Evolutionary conservation across 371 early-diverging fungal genomes (phyloP), one percentile per base, ranked within the genome.

Genomic region (Dentiscutata heterogama): DNA sequence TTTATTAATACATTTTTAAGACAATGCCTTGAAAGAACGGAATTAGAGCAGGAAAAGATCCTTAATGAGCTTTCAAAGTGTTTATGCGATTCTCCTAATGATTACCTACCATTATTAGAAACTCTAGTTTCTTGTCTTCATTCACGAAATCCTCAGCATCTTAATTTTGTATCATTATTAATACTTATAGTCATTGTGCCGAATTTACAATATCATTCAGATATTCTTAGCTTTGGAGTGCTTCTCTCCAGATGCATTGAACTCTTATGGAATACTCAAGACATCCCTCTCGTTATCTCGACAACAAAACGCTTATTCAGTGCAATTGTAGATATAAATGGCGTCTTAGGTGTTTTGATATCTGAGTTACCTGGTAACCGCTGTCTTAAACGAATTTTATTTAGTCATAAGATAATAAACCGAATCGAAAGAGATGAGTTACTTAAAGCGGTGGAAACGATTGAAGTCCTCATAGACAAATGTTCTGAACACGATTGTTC

Each of bases 401-500:
- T 73, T 8, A 27, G 31, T 25, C 29, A 25, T 6, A 29, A 73
- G 1, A 18, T 73, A n/a, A 73, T 53, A 50, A 25, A 54, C 0
- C 14, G n/a, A 54, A 54, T 73, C 7, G 31, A 73, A 18, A 46
- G n/a, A 14, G 18, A 51, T 0, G 18, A 73, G 16, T 6, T 54
- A 4, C 10, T 73, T 27, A 73, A 53, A 27, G 31, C 31, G 29
- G 31, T 73, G 3, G 73, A 73, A 3, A 0, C 11, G 22, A 25
- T 73, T 27, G 27, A 16, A 20, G 18, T 54, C 5, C 51, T 73
- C 29, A 22, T 31, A 14, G 73, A 73, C 4, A 27, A 73, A 51
- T 73, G 73, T 54, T 6, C 50, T 73, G 53, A 73, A 25, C 73
- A 73, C 29, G 73, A 51, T 27, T 73, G 54, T 13, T 50, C 54